A percentile compares a stretch with the other conserved stretches of the same genome.
Evolutionary conservation across 805 yeast genomes (phyloP).

Genomic region (Wickerhamomyces silvicola): DNA sequence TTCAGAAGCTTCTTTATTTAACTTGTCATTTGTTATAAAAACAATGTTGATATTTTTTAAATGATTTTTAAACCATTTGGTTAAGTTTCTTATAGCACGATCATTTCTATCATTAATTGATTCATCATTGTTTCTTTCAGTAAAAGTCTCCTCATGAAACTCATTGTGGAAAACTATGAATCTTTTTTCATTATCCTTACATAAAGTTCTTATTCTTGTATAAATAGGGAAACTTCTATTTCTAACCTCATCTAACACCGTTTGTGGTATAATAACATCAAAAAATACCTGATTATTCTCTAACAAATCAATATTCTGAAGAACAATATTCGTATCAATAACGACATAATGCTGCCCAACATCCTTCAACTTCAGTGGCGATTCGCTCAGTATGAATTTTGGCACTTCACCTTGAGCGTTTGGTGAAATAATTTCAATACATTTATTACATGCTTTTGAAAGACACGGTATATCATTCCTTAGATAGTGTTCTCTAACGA

Average conservation of each 20-base stretch:
- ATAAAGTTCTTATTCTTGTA: slow-evolving; percentile 70
- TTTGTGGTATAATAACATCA: slow-evolving; percentile 93
- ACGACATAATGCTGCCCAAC: slow-evolving; percentile 76
- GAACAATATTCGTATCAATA: slow-evolving; percentile 80
- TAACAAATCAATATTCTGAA: slow-evolving; percentile 83
- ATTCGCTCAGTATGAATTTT: slow-evolving; percentile 54
- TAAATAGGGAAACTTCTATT: slow-evolving; percentile 85
- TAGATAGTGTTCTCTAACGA: slow-evolving; percentile 90
- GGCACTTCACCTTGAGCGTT: slow-evolving; percentile 66
- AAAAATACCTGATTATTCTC: slow-evolving; percentile 72
- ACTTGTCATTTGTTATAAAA: slow-evolving; percentile 72
- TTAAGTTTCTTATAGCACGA: slow-evolving; percentile 74
- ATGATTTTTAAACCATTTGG: slow-evolving; percentile 69
- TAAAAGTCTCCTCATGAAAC: slow-evolving; percentile 66
- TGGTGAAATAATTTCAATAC: slow-evolving; percentile 49
- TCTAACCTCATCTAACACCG: slow-evolving; percentile 88
- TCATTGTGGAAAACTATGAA: slow-evolving; percentile 92
- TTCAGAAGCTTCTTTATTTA: slow-evolving; percentile 52
- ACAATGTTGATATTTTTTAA: slow-evolving; percentile 44
- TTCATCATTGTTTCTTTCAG: slow-evolving; percentile 55
- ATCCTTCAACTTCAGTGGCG: slow-evolving; percentile 43
- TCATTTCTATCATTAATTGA: slow-evolving; percentile 86
- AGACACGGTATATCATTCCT: slow-evolving; percentile 91
- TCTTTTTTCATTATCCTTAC: slow-evolving; percentile 70
- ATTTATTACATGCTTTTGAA: slow-evolving; percentile 59